These are phyloP conservation scores for Ceratocystis eucalypticola DNA, from an alignment of 2,329 filamentous ascomycete genomes.

Conservation along the genomic window DNA sequence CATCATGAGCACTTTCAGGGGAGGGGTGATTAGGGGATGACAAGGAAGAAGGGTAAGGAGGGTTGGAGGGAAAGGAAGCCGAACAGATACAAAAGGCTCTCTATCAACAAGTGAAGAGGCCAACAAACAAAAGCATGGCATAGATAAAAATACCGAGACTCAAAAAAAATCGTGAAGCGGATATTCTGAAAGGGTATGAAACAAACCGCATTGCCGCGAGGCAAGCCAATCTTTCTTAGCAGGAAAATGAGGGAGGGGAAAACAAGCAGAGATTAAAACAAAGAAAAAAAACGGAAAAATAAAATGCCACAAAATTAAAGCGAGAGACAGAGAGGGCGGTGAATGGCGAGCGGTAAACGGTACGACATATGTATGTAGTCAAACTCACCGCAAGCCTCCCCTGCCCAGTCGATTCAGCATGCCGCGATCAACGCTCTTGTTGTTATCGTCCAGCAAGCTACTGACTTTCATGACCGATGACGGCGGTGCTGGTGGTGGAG, in stretches of 20 bases:
- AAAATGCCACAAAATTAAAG: background rate
- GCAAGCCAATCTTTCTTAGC: slow-evolving; percentile 12
- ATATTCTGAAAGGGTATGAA: slow-evolving; percentile 12
- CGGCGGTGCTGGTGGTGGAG: background rate
- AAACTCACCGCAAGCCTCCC: background rate
- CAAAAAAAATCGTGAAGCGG: slow-evolving; percentile 9
- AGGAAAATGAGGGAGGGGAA: slow-evolving; percentile 3
- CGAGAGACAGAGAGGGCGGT: background rate
- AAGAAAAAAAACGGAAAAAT: background rate
- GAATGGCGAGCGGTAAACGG: too few relatives aligned
- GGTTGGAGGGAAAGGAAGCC: background rate
- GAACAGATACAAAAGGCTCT: slow-evolving; percentile 5
- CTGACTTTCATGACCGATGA: slow-evolving; percentile 3
- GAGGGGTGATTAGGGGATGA: background rate
- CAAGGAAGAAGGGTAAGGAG: background rate
- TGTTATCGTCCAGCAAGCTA: slow-evolving; percentile 7
- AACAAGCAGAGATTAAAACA: background rate
- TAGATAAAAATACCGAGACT: background rate
- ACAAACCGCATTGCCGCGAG: background rate
- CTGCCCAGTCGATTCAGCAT: slow-evolving; percentile 16
- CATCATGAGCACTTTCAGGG: slow-evolving; percentile 9
- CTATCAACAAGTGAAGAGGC: background rate
- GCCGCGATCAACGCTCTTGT: slow-evolving; percentile 13
- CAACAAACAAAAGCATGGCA: slow-evolving; percentile 9
- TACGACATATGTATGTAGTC: background rate